Conservation (phyloP, 2,329 filamentous ascomycete genomes). For the Sporothrix variecibatus region DNA sequence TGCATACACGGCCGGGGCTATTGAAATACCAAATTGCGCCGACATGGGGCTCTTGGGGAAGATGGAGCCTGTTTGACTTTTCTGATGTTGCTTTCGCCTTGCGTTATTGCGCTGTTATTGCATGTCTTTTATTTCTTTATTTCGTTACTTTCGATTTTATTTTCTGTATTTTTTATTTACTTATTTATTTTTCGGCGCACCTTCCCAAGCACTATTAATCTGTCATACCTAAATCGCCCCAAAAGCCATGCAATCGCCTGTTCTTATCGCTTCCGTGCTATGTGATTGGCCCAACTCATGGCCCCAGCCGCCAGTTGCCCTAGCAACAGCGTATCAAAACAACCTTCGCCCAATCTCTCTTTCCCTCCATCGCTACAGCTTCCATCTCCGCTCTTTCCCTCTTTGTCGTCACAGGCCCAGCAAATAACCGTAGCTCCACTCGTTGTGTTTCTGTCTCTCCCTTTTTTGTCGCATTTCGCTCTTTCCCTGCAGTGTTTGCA, state of each 20-base stretch:
- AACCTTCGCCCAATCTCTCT: neutral
- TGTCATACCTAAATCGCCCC: neutral
- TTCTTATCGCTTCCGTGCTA: constrained; percentile 22
- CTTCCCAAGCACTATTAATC: neutral
- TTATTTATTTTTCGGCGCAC: neutral
- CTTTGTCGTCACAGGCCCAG: constrained; percentile 14
- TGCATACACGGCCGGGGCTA: neutral
- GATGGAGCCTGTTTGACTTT: neutral
- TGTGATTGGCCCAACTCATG: constrained; percentile 15
- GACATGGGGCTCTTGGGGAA: neutral
- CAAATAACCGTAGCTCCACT: constrained; percentile 11
- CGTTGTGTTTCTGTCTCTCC: neutral
- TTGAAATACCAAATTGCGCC: neutral
- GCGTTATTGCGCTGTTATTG: neutral
- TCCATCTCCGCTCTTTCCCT: neutral
- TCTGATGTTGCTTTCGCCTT: neutral
- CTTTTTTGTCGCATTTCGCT: neutral
- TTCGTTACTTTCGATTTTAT: neutral
- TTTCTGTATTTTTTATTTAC: neutral
- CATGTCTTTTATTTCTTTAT: neutral
- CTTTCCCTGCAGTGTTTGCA: neutral
- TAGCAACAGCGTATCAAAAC: constrained; percentile 26
- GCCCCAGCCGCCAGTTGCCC: neutral
- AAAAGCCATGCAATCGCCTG: neutral
- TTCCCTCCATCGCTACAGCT: neutral